Evolutionary conservation across 108 stramenopile species (phyloP).

Genomic region (Mediolabrus comicus): DNA sequence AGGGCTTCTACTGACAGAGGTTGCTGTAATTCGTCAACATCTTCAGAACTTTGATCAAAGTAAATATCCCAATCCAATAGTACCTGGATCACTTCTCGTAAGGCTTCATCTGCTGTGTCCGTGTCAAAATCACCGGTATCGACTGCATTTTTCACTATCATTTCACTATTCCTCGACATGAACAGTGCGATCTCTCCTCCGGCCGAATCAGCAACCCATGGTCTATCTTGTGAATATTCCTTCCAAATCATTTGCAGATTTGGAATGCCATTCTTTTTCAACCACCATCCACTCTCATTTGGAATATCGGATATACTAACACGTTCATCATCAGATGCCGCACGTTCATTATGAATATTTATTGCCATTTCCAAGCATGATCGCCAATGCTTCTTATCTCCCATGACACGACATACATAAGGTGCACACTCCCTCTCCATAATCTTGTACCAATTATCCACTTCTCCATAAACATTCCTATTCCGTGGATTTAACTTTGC

Average conservation of each 20-base stretch:
- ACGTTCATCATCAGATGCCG: constrained; percentile 25
- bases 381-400: constrained; percentile 32
- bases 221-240: constrained; percentile 29
- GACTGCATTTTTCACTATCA: constrained; percentile 29
- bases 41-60: background rate
- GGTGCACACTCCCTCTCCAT: constrained; percentile 25
- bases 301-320: constrained; percentile 30
- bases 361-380: constrained; percentile 36
- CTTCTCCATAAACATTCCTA: constrained; percentile 15
- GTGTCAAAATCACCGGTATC: background rate
- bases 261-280: constrained; percentile 19
- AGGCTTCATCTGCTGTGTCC: constrained; percentile 28
- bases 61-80: constrained; percentile 1
- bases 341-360: constrained; percentile 57
- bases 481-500: constrained; percentile 21
- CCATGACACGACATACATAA: constrained; percentile 28
- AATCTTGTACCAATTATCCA: constrained; percentile 24
- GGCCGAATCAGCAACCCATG: constrained; percentile 37
- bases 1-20: constrained; percentile 6
- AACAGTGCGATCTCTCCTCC: constrained; percentile 44
- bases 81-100: constrained; percentile 21
- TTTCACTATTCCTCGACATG: constrained; percentile 45
- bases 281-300: constrained; percentile 27
- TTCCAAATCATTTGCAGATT: constrained; percentile 43
- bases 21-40: background rate